Evolutionary conservation across 768 basidiomycete species (phyloP).

Genomic region (Tricholoma terreum): DNA sequence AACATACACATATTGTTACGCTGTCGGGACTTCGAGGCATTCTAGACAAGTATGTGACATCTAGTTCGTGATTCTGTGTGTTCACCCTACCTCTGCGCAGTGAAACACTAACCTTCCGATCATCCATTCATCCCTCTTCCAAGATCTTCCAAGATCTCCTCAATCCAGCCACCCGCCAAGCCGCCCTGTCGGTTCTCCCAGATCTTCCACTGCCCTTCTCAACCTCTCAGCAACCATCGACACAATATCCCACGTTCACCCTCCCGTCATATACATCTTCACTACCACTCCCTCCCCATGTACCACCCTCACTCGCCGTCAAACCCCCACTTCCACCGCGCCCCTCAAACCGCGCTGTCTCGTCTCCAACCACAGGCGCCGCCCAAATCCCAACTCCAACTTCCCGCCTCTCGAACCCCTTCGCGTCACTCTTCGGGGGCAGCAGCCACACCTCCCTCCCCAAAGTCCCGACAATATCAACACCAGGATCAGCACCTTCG

Average conservation of each 20-base stretch:
- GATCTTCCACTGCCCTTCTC: conserved; percentile 45
- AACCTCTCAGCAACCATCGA: conserved; percentile 18
- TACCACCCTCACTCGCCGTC: conserved; percentile 20
- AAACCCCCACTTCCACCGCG: conserved; percentile 44
- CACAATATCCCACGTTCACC: conserved; percentile 46
- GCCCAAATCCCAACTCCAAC: conserved; percentile 13
- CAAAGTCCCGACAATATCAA: conserved; percentile 21
- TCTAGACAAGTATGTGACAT: conserved; percentile 50
- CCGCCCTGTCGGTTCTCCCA: conserved; percentile 41
- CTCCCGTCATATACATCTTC: conserved; percentile 43
- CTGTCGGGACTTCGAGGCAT: conserved; percentile 81
- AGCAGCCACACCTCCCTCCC: conserved; percentile 26
- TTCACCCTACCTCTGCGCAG: conserved; percentile 20
- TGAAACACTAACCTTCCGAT: conserved; percentile 41
- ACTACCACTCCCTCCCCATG: conserved; percentile 49
- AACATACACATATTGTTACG: conserved; percentile 59
- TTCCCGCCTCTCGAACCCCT: conserved; percentile 66
- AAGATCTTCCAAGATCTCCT: conserved; percentile 39
- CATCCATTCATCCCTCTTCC: conserved; percentile 40
- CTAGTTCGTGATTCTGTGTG: background rate
- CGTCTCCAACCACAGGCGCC: conserved; percentile 13
- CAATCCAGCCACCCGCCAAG: conserved; percentile 30
- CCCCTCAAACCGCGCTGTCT: conserved; percentile 24
- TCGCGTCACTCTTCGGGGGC: conserved; percentile 74
- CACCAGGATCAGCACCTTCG: background rate